Evolutionary conservation across 2,329 filamentous ascomycete species (phyloP).

Genomic region (Thelonectria rubi): DNA sequence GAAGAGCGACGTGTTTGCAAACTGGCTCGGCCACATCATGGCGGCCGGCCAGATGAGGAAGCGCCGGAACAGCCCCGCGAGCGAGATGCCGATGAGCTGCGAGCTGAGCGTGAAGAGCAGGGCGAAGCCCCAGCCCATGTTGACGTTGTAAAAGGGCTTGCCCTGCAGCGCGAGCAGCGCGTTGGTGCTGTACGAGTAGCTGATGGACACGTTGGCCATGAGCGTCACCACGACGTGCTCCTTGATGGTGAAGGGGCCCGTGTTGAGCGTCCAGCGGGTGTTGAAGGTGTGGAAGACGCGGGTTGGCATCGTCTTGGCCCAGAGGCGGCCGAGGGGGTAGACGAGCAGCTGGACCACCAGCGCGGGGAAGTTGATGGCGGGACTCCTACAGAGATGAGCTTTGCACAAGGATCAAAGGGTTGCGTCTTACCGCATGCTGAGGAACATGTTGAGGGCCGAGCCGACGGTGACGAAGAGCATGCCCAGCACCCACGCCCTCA

Average conservation of each 20-base stretch:
- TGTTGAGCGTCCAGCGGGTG: constrained; percentile 55
- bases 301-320: constrained; percentile 54
- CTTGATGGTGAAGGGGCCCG: constrained; percentile 61
- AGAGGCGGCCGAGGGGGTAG: constrained; percentile 55
- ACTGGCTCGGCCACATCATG: constrained; percentile 68
- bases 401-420: not conserved
- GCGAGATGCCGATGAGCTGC: constrained; percentile 67
- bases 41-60: constrained; percentile 68
- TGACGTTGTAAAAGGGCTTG: constrained; percentile 56
- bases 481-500: constrained; percentile 57
- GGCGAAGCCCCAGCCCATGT: constrained; percentile 64
- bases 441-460: constrained; percentile 57
- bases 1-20: constrained; percentile 58
- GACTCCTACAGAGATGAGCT: constrained; percentile 29
- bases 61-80: constrained; percentile 64
- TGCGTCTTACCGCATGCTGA: constrained; percentile 51
- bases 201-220: constrained; percentile 63
- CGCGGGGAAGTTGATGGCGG: constrained; percentile 50
- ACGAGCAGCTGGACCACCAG: constrained; percentile 53
- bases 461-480: constrained; percentile 57
- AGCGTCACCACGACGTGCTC: constrained; percentile 64
- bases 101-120: constrained; percentile 66
- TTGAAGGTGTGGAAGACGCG: constrained; percentile 54
- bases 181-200: constrained; percentile 54
- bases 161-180: constrained; percentile 54